A percentile compares a stretch with the other conserved stretches of the same genome.
phyloP scores from a whole-genome alignment of 139 green algal genomes.

The Micractinium sp. region DNA sequence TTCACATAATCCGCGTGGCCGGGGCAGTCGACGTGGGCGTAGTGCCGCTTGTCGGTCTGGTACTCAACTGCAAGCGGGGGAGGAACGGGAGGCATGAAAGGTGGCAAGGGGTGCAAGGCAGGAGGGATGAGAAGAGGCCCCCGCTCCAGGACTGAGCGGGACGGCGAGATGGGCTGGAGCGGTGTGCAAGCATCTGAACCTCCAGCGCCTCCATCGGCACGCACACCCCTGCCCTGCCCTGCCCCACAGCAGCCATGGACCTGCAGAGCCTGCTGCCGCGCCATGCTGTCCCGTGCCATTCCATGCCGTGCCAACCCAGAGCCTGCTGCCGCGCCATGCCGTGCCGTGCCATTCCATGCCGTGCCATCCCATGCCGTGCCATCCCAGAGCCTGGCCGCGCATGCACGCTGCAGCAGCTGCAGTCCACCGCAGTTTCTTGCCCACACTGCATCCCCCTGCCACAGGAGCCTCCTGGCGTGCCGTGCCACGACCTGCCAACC shows the following conservation, averaged over 20 bases:
- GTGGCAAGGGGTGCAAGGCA: not conserved
- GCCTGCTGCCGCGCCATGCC: no score
- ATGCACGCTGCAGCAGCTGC: no score
- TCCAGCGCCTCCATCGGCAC: not conserved
- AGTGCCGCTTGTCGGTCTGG: slow-evolving; percentile 96
- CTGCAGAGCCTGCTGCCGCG: no score
- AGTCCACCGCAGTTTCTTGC: no score
- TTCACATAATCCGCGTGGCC: slow-evolving; percentile 99
- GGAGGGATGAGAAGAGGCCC: not conserved
- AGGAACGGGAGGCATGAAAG: not conserved
- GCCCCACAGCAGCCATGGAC: no score
- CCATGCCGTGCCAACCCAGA: not conserved
- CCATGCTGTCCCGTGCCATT: not conserved
- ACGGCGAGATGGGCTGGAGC: no score
- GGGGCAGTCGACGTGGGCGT: slow-evolving; percentile 99
- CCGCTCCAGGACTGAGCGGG: no score
- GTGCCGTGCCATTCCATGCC: not conserved
- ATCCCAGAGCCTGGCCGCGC: not conserved
- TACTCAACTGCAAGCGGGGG: slow-evolving; percentile 91
- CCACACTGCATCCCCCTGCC: no score
- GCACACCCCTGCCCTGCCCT: not conserved
- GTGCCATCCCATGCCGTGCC: not conserved
- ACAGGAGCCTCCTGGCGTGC: no score
- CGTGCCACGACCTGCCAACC: no score
- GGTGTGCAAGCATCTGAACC: not conserved